Percentiles rank a stretch among this genome's conserved stretches.
Evolutionary conservation across 768 basidiomycete genomes (phyloP).

Genomic region (Clavaria fumosa): DNA sequence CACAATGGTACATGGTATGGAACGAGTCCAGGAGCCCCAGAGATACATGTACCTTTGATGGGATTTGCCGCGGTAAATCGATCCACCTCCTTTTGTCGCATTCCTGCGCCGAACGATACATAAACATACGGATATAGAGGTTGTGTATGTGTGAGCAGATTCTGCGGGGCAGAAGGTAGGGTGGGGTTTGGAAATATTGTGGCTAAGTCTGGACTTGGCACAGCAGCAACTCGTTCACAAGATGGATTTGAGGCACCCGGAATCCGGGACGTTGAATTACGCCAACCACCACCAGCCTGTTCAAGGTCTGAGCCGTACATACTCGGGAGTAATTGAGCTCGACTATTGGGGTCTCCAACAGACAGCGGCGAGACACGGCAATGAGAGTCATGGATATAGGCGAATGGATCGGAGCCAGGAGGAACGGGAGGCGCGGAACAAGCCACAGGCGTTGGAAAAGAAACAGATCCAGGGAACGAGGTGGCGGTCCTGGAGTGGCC

Average conservation of each 20-base stretch:
- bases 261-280: slow-evolving; percentile 10
- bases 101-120: slow-evolving; percentile 79
- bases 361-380: neutral
- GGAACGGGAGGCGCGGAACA: neutral
- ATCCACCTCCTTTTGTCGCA: slow-evolving; percentile 75
- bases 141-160: slow-evolving; percentile 32
- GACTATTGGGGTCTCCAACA: neutral
- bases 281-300: neutral
- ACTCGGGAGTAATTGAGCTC: neutral
- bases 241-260: slow-evolving; percentile 11
- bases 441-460: too few species aligned
- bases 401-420: neutral
- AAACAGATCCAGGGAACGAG: too few species aligned
- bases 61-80: slow-evolving; percentile 54
- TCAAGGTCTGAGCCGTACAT: neutral
- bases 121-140: slow-evolving; percentile 59
- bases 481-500: neutral
- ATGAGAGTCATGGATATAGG: neutral
- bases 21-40: slow-evolving; percentile 36
- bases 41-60: slow-evolving; percentile 39
- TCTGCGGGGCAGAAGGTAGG: slow-evolving; percentile 19
- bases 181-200: slow-evolving; percentile 15
- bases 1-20: slow-evolving; percentile 76
- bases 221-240: too few species aligned
- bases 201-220: slow-evolving; percentile 12